A percentile compares a stretch with the other conserved stretches of the same genome.
These are phyloP conservation scores for Magnaporthales sp. DNA, from an alignment of 2,329 filamentous ascomycete genomes.

Conservation along the genomic window DNA sequence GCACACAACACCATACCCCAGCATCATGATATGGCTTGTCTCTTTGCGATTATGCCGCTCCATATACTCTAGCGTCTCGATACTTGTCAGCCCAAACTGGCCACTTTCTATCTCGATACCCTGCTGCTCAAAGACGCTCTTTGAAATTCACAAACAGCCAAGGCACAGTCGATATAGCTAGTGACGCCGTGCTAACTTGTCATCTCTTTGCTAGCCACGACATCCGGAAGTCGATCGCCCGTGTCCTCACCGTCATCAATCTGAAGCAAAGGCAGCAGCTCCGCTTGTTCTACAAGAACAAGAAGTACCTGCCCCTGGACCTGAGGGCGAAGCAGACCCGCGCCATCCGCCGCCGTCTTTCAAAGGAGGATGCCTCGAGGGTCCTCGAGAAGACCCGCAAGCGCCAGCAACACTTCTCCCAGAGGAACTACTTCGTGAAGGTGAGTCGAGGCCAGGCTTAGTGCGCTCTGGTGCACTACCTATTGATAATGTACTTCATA, in stretches of 20 bases:
- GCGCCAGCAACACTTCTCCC: conserved; percentile 90
- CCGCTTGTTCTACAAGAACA: conserved; percentile 98
- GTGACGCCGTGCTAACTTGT: background rate
- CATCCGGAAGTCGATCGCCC: conserved; percentile 98
- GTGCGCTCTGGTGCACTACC: background rate
- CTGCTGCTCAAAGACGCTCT: background rate
- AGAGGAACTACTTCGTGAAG: conserved; percentile 99
- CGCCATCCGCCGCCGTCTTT: conserved; percentile 92
- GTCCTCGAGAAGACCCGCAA: conserved; percentile 94
- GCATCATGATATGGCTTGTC: background rate
- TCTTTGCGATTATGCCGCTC: background rate
- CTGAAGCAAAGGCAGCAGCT: conserved; percentile 98
- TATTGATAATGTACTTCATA: background rate
- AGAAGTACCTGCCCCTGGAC: conserved; percentile 98
- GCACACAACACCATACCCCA: background rate
- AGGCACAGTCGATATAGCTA: background rate
- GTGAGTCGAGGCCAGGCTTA: conserved; percentile 34
- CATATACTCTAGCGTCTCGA: background rate
- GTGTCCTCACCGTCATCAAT: conserved; percentile 99
- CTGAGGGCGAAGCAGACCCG: conserved; percentile 98
- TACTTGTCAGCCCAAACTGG: background rate
- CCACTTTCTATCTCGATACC: background rate
- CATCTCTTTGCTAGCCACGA: conserved; percentile 62
- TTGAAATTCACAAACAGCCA: background rate
- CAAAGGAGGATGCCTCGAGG: conserved; percentile 78